A percentile compares a stretch with the other conserved stretches of the same genome.
Conservation (phyloP, 768 basidiomycete genomes). For the Kwoniella sp. region DNA sequence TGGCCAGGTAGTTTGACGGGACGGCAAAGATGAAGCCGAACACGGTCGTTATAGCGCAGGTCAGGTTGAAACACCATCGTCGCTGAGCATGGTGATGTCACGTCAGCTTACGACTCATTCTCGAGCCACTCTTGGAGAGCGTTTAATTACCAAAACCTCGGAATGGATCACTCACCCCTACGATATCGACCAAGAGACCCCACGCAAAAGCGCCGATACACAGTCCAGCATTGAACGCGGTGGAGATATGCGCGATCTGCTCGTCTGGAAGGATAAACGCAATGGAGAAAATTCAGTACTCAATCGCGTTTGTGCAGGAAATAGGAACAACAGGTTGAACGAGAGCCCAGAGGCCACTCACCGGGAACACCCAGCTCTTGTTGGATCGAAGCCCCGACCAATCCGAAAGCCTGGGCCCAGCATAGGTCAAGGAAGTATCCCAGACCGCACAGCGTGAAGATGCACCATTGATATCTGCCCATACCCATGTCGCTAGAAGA, state of each 20-base stretch:
- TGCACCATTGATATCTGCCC: constrained; percentile 54
- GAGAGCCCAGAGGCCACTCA: constrained; percentile 5
- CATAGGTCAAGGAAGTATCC: constrained; percentile 57
- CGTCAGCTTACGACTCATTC: neutral
- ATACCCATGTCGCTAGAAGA: constrained; percentile 40
- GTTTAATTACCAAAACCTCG: neutral
- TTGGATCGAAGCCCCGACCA: constrained; percentile 41
- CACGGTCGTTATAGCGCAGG: constrained; percentile 54
- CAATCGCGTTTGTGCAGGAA: neutral
- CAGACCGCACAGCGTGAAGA: constrained; percentile 57
- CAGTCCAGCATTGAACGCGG: constrained; percentile 52
- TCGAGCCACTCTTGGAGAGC: too few species aligned
- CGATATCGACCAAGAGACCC: constrained; percentile 55
- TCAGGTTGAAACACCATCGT: constrained; percentile 57
- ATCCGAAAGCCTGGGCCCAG: constrained; percentile 55
- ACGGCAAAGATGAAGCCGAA: constrained; percentile 53
- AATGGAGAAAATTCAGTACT: neutral
- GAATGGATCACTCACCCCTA: constrained; percentile 41
- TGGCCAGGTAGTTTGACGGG: constrained; percentile 32
- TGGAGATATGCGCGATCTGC: constrained; percentile 44
- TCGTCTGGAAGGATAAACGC: neutral
- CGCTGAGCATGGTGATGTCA: constrained; percentile 13
- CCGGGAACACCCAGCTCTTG: constrained; percentile 50
- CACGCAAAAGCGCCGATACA: constrained; percentile 53
- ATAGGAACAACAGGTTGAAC: neutral